Base-by-base conservation (phyloP, 345 rosid genomes). In the Bruguiera gymnorhiza region DNA sequence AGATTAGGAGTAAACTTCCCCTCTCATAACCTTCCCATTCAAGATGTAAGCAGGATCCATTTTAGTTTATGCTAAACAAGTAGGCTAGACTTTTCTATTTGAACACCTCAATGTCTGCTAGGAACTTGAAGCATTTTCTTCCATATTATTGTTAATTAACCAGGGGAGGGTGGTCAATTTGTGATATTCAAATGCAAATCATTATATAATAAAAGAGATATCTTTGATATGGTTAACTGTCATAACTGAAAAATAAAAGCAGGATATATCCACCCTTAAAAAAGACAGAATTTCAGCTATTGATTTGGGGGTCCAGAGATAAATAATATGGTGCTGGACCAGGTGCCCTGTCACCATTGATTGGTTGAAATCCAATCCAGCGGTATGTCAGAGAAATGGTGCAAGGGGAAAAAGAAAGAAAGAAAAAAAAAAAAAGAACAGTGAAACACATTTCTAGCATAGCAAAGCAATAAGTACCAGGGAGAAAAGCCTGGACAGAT, bases 301-400 rank as follows among this genome's bases (percentile, higher is more conserved):
- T 30, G 43, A 24, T 43, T 43, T 16, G 54, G 74, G 70, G 78
- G 78, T 75, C 78, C 72, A 61, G 32, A 62, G 21, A 59, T n/a
- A 32, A 24, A 24, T 11, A 23, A 43, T 66, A 71, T 20, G 69
- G 61, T 66, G 60, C 24, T 66, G 79, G 82, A 57, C 82, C 76
- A 57, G 66, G 18, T 63, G 62, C 65, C 39, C 51, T 60, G 63
- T 57, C 70, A 55, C 62, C 43, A 78, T 60, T 62, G 62, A 75
- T 69, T 77, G 81, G 70, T 55, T 65, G 68, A 80, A 73, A 76
- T 59, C 76, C 72, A 65, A 71, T 23, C 73, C 39, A 31, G 60
- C 67, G 81, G 72, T 50, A 63, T 69, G 76, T 62, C 68, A 70
- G 72, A 68, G 63, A 67, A 68, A 67, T 57, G 65, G 34, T 62